These are phyloP conservation scores for Suhomyces bribrorum DNA, from an alignment of 1,139 yeast species.

Conservation along the genomic window DNA sequence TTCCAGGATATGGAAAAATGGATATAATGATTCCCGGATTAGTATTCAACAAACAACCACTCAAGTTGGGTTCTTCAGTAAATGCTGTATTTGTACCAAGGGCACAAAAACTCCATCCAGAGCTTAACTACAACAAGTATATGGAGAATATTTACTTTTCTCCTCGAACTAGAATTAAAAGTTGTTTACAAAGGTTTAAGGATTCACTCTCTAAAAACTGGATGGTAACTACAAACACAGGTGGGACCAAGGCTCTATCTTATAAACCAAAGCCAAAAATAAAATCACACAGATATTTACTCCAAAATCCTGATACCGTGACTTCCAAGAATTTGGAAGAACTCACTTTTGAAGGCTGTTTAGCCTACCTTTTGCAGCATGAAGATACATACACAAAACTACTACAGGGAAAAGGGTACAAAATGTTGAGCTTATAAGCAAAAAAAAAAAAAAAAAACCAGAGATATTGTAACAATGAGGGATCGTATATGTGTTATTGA, in stretches of 20 bases:
- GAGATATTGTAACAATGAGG: no score
- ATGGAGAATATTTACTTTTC: conserved; percentile 20
- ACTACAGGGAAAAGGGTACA: no score
- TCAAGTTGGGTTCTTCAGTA: background rate
- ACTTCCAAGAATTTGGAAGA: no score
- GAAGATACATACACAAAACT: no score
- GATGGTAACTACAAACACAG: background rate
- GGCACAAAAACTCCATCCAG: conserved; percentile 5
- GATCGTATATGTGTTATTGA: no score
- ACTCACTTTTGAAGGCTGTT: no score
- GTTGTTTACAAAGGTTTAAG: background rate
- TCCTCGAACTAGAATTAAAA: conserved; percentile 2
- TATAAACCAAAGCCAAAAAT: no score
- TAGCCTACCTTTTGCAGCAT: no score
- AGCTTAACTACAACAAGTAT: conserved; percentile 8
- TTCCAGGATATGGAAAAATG: conserved; percentile 17
- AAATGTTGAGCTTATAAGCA: no score
- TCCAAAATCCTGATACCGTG: no score
- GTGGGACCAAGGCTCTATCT: background rate
- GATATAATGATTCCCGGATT: conserved; percentile 11
- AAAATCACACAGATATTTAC: no score
- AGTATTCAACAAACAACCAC: conserved; percentile 8
- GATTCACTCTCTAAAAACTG: background rate
- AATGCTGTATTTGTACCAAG: conserved; percentile 21
- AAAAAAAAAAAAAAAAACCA: no score